A percentile compares a stretch with the other conserved stretches of the same genome.
Conservation (phyloP, 2,329 filamentous ascomycete genomes). For the Sporothrix pseudoabietina region DNA sequence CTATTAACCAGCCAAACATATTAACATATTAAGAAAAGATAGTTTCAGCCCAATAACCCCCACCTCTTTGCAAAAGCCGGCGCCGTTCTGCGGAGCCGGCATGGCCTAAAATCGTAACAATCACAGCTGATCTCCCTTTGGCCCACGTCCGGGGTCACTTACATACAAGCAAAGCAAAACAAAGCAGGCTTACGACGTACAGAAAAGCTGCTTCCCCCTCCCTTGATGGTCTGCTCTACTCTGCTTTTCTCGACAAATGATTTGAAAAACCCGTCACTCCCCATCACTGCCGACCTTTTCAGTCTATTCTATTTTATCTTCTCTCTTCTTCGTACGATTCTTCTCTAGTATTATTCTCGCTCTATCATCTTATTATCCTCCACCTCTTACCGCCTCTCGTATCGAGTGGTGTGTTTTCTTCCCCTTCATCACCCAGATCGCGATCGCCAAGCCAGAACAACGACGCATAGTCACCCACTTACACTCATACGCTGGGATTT, state of each 20-base stretch:
- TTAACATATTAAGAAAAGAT: neutral
- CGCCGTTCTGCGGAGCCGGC: slow-evolving; percentile 6
- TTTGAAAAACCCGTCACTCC: neutral
- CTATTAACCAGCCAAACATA: neutral
- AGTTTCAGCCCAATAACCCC: neutral
- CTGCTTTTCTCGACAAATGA: neutral
- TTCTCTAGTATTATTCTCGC: neutral
- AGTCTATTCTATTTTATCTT: neutral
- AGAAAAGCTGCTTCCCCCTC: neutral
- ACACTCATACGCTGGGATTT: neutral
- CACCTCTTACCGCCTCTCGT: neutral
- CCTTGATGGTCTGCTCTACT: neutral
- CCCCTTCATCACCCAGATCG: neutral
- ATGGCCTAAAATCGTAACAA: slow-evolving; percentile 9
- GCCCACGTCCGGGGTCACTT: neutral
- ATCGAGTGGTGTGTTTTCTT: neutral
- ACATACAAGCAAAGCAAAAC: neutral
- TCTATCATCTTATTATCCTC: neutral
- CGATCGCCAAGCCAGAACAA: neutral
- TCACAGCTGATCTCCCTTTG: neutral
- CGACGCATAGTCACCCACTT: neutral
- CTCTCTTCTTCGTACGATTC: neutral
- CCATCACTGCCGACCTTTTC: neutral
- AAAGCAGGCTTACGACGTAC: too few species aligned
- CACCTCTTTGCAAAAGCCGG: neutral